These are phyloP conservation scores for Posidonia australis DNA, from an alignment of 106 monocot species.

Conservation along the genomic window DNA sequence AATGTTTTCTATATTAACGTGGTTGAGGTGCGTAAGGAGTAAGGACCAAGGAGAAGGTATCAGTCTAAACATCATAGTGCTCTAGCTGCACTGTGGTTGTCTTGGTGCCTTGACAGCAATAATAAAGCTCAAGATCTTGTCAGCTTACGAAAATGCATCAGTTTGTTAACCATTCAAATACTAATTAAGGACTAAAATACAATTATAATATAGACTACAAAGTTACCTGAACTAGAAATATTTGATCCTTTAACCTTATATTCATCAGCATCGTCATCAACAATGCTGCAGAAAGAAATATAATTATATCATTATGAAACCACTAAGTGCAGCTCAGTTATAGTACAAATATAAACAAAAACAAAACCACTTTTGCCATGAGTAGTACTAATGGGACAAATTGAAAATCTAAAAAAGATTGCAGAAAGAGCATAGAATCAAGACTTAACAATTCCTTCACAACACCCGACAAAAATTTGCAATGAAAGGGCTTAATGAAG, in stretches of 20 bases:
- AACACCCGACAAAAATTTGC: neutral
- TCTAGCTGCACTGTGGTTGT: neutral
- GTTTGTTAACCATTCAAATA: too few relatives aligned
- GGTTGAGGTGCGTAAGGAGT: too few relatives aligned
- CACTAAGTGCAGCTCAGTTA: neutral
- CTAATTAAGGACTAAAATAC: too few relatives aligned
- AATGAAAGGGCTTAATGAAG: neutral
- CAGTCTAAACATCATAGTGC: neutral
- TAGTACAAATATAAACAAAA: neutral
- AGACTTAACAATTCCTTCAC: neutral
- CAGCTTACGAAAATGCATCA: neutral
- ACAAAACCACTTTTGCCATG: too few relatives aligned
- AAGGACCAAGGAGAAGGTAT: too few relatives aligned
- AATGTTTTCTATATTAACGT: too few relatives aligned
- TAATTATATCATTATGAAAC: neutral
- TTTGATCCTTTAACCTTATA: constrained; percentile 18
- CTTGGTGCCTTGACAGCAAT: too few relatives aligned
- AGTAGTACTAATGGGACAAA: too few relatives aligned
- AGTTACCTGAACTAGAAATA: constrained; percentile 27
- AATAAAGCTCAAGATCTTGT: neutral
- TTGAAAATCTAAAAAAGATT: too few relatives aligned
- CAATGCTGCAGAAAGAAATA: constrained; percentile 35
- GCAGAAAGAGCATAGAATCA: neutral
- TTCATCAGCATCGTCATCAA: constrained; percentile 70
- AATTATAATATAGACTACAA: neutral